These are phyloP conservation scores for Coffea canephora DNA, from an alignment of 257 asterid species.

Conservation along the genomic window DNA sequence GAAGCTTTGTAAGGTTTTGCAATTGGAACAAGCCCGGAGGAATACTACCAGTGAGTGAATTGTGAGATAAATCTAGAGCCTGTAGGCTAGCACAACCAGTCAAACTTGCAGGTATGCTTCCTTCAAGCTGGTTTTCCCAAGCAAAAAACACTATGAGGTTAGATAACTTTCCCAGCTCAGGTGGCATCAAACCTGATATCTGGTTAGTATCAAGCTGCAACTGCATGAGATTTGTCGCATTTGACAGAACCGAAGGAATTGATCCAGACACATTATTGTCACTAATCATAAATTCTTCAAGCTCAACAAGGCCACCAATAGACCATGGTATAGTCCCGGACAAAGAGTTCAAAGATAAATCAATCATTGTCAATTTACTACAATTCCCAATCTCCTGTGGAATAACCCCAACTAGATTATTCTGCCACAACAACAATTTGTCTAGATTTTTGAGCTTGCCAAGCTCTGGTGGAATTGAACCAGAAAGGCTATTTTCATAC, in stretches of 20 bases:
- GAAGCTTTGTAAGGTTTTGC: constrained; percentile 45
- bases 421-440: constrained; percentile 42
- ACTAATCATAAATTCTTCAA: constrained; percentile 48
- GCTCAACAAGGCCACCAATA: constrained; percentile 37
- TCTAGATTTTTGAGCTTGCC: constrained; percentile 37
- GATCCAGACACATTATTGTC: constrained; percentile 44
- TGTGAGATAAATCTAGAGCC: constrained; percentile 42
- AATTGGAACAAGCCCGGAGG: constrained; percentile 38
- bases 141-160: constrained; percentile 43
- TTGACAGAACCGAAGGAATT: constrained; percentile 37
- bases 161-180: constrained; percentile 39
- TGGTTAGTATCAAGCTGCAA: constrained; percentile 46
- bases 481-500: constrained; percentile 47
- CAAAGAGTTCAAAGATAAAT: constrained; percentile 41
- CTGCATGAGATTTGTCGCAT: constrained; percentile 33
- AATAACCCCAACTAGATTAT: constrained; percentile 38
- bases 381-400: constrained; percentile 48
- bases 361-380: constrained; percentile 32
- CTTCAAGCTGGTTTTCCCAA: constrained; percentile 51
- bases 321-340: constrained; percentile 46
- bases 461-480: constrained; percentile 42
- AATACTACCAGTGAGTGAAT: constrained; percentile 46
- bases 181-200: constrained; percentile 46
- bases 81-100: constrained; percentile 40
- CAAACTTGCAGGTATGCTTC: constrained; percentile 43